These are phyloP conservation scores for Tarenaya hassleriana DNA, from an alignment of 345 rosid genomes.

Conservation along the genomic window DNA sequence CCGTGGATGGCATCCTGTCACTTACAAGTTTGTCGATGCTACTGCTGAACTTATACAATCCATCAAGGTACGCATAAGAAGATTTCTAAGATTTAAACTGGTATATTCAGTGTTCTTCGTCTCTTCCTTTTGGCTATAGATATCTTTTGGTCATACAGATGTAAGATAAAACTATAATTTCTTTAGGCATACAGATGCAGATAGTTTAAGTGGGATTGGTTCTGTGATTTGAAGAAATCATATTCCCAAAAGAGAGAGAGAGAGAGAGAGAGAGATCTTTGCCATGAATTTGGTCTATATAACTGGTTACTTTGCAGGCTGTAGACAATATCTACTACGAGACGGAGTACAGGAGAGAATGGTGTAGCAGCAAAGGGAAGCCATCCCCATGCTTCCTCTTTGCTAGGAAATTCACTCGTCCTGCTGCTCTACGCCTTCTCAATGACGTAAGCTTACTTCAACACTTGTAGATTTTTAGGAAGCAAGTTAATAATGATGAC, in stretches of 20 bases:
- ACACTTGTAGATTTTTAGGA: no score
- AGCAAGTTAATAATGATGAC: no score
- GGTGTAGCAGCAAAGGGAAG: slow-evolving; percentile 88
- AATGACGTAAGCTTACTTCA: slow-evolving; percentile 49
- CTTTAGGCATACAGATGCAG: no score
- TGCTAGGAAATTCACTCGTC: slow-evolving; percentile 90
- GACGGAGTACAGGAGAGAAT: slow-evolving; percentile 81
- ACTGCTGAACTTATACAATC: slow-evolving; percentile 57
- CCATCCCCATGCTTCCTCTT: slow-evolving; percentile 84
- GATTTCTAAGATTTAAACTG: no score
- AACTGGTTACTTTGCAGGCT: slow-evolving; percentile 44
- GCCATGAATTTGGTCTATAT: neutral
- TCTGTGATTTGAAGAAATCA: neutral
- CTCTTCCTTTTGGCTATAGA: no score
- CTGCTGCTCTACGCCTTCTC: slow-evolving; percentile 81
- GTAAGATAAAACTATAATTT: no score
- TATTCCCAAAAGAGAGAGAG: neutral
- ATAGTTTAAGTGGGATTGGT: no score
- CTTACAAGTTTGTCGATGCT: slow-evolving; percentile 79
- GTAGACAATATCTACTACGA: slow-evolving; percentile 77
- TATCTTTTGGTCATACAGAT: no score
- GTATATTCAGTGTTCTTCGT: no score
- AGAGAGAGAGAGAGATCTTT: no score
- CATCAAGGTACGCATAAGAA: slow-evolving; percentile 64
- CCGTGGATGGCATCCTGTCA: slow-evolving; percentile 91